phyloP scores from a whole-genome alignment of 2,329 filamentous ascomycete species.

The Penicillium verrucosum region DNA sequence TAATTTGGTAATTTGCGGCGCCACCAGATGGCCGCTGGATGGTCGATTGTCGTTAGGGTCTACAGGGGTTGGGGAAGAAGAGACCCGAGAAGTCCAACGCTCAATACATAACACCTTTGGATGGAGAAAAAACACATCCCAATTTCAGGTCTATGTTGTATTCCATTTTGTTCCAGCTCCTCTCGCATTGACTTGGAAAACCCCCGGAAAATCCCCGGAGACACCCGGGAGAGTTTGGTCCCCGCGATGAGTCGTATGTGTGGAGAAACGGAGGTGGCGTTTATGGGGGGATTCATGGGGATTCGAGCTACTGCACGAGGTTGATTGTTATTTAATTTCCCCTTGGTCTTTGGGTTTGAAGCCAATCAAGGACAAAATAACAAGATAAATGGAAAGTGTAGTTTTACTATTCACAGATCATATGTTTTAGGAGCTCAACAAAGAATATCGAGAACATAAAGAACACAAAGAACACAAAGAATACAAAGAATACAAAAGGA shows the following conservation, averaged over 20 bases:
- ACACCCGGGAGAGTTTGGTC: too few species aligned
- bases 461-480: neutral
- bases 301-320: neutral
- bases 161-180: too few species aligned
- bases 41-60: neutral
- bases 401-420: neutral
- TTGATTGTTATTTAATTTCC: too few species aligned
- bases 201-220: too few species aligned
- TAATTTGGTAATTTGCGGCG: neutral
- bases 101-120: neutral
- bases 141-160: too few species aligned
- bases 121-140: neutral
- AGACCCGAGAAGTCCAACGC: neutral
- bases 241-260: neutral
- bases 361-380: too few species aligned
- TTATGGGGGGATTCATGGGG: neutral
- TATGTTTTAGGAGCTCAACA: neutral
- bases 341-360: too few species aligned
- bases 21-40: neutral
- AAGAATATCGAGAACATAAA: neutral
- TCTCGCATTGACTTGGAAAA: too few species aligned
- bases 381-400: neutral
- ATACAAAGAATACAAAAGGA: neutral
- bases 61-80: neutral
- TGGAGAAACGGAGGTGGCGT: constrained; percentile 9